Conservation (phyloP, 768 basidiomycete species). For the Lactarius psammicola region DNA sequence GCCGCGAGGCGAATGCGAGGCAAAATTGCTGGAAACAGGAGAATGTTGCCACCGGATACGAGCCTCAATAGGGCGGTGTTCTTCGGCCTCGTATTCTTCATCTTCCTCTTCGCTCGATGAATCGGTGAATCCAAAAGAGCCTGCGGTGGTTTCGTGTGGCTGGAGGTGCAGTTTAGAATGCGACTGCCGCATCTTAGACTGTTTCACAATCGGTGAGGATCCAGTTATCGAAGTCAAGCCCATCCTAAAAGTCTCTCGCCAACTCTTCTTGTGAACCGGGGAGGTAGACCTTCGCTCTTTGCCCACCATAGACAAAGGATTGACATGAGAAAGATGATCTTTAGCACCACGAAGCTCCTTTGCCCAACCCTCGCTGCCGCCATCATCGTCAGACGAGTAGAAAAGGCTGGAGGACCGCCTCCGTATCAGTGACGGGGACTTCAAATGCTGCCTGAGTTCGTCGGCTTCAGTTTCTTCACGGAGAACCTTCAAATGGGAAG, state of each 20-base stretch:
- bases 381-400: slow-evolving; percentile 73
- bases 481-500: slow-evolving; percentile 76
- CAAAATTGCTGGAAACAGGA: slow-evolving; percentile 1
- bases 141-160: not conserved
- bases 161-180: slow-evolving; percentile 12
- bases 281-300: slow-evolving; percentile 41
- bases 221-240: slow-evolving; percentile 30
- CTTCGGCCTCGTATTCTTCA: slow-evolving; percentile 43
- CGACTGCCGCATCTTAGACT: slow-evolving; percentile 25
- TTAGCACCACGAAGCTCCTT: slow-evolving; percentile 28
- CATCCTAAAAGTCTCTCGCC: slow-evolving; percentile 34
- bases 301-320: slow-evolving; percentile 88
- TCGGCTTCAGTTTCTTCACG: slow-evolving; percentile 55
- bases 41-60: slow-evolving; percentile 46
- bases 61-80: slow-evolving; percentile 72
- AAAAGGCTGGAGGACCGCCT: slow-evolving; percentile 77
- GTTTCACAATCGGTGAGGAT: slow-evolving; percentile 16
- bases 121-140: slow-evolving; percentile 2
- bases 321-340: slow-evolving; percentile 85
- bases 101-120: slow-evolving; percentile 40
- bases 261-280: slow-evolving; percentile 36
- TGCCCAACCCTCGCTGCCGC: slow-evolving; percentile 32
- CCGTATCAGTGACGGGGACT: slow-evolving; percentile 24
- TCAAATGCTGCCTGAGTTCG: slow-evolving; percentile 24
- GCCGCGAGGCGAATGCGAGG: slow-evolving; percentile 1